Conservation (phyloP, 169 alveolate species). For the Plasmodium knowlesi region DNA sequence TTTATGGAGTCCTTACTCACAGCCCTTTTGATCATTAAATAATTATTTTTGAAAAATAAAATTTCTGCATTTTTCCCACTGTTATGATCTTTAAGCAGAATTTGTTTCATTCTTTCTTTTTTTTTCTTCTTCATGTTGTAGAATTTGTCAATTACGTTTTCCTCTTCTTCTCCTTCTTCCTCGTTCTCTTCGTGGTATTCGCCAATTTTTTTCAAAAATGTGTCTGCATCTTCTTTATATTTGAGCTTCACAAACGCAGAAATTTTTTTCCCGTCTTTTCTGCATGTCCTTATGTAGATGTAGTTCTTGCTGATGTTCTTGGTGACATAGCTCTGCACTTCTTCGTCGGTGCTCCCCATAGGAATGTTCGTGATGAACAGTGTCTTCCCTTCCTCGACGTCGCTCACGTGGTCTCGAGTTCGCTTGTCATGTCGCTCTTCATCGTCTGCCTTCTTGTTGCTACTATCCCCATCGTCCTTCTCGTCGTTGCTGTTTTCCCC, state of each 20-base stretch:
- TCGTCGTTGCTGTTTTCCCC: neutral
- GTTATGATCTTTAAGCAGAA: constrained; percentile 21
- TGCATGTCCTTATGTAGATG: constrained; percentile 35
- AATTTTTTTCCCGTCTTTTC: constrained; percentile 3
- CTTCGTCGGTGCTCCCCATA: constrained; percentile 44
- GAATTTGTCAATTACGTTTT: constrained; percentile 58
- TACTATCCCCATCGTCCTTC: neutral
- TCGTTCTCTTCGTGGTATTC: constrained; percentile 33
- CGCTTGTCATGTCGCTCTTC: neutral
- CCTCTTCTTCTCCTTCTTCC: neutral
- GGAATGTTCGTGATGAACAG: constrained; percentile 69
- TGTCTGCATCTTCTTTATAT: constrained; percentile 52
- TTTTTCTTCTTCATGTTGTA: constrained; percentile 33
- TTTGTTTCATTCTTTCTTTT: constrained; percentile 63
- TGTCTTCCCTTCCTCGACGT: constrained; percentile 62
- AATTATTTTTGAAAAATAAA: constrained; percentile 67
- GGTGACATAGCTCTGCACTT: constrained; percentile 23
- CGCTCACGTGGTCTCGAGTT: neutral
- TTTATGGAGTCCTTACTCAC: constrained; percentile 48
- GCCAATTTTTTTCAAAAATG: constrained; percentile 73
- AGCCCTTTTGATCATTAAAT: constrained; percentile 73
- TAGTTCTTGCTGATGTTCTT: constrained; percentile 37
- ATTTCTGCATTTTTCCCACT: constrained; percentile 23
- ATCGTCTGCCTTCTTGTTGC: neutral
- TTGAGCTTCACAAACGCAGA: constrained; percentile 67